Evolutionary conservation across 805 yeast species (phyloP), one percentile per base, ranked within the genome.

Genomic region (Candida quercuum): DNA sequence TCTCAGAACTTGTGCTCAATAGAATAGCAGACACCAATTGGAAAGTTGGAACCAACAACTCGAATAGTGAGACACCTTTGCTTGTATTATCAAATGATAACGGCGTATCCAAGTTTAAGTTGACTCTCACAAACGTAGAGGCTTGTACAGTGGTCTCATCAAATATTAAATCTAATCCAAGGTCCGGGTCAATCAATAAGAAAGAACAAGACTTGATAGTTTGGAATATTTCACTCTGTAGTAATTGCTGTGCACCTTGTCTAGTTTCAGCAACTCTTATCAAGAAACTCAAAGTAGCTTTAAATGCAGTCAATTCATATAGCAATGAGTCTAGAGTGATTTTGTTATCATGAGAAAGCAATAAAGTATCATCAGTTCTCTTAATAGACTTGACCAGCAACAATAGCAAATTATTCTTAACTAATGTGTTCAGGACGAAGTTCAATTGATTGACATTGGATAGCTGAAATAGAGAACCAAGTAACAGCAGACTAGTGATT

Each of bases 281-380:
- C 43, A 91, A 63, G 34, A 89, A 71, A 40, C 79, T 78, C 29
- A 86, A 56, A 0, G 83, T 75, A 0, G 91, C 71, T 48, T 82
- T 84, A 63, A 82, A 83, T 1, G 86, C 81, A 0, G 93, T 83
- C 20, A 86, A 58, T 49, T 87, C 96, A 56, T 82, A 82, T 2
- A 86, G 57, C 19, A 83, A 59, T 4, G 75, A 61, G 40, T 78
- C 78, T 35, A 76, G 48, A 13, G 74, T 66, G 9, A 74, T 59
- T 21, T 61, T 57, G 33, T 59, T 63, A 11, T 47, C 52, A n/a
- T 57, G 47, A 0, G 63, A 48, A 11, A 66, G 47, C 3, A 56
- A 44, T 25, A 86, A 56, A 37, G 81, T 64, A 27, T 77, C 83
- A 54, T 86, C 95, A 2, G 83, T 73, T 40, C 86, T 65, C 50